These are phyloP conservation scores for Phaffia rhodozyma DNA, from an alignment of 1,284 basidiomycete species.

Conservation along the genomic window DNA sequence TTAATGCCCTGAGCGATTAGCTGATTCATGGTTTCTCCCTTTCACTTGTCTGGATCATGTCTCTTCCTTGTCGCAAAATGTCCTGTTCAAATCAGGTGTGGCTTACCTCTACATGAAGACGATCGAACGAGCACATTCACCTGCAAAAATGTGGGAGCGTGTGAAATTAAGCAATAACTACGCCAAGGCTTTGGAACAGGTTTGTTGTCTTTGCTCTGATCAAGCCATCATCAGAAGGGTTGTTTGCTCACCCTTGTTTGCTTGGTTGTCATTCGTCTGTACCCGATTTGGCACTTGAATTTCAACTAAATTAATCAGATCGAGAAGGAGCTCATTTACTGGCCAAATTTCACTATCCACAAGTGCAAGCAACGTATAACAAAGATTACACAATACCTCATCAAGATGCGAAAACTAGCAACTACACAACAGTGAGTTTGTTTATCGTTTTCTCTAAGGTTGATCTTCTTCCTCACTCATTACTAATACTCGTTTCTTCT, in stretches of 20 bases:
- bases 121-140: slow-evolving; percentile 90
- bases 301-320: slow-evolving; percentile 46
- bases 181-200: slow-evolving; percentile 85
- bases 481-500: slow-evolving; percentile 2
- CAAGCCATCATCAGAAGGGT: not conserved
- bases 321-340: slow-evolving; percentile 87
- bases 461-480: slow-evolving; percentile 8
- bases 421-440: slow-evolving; percentile 71
- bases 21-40: not conserved
- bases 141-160: slow-evolving; percentile 93
- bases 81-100: slow-evolving; percentile 45
- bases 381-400: slow-evolving; percentile 98
- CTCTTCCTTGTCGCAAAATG: not conserved
- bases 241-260: not conserved
- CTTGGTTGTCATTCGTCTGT: not conserved
- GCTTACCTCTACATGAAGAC: slow-evolving; percentile 98
- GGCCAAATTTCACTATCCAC: slow-evolving; percentile 95
- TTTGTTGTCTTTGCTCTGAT: slow-evolving; percentile 29
- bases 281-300: not conserved
- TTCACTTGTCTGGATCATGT: not conserved
- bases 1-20: not conserved
- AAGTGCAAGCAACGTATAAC: slow-evolving; percentile 99
- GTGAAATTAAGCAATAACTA: slow-evolving; percentile 91
- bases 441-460: slow-evolving; percentile 1
- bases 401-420: slow-evolving; percentile 88